Base-by-base conservation (phyloP, 345 rosid species). In the Gossypium arboreum region DNA sequence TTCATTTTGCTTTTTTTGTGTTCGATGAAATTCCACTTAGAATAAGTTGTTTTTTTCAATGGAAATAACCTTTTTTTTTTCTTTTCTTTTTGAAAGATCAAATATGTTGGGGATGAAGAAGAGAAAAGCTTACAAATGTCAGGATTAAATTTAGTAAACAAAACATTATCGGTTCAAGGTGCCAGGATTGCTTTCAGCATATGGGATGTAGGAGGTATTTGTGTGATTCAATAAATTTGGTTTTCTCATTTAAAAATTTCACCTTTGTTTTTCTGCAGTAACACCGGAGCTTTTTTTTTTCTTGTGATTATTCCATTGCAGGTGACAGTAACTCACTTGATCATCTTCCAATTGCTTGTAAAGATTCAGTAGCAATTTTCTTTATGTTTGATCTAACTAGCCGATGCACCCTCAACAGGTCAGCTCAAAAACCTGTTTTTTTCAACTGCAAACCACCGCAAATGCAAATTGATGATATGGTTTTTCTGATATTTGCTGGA, bases 331-430 rank as follows among this genome's bases (percentile, higher is more conserved):
- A 79, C 34, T 90, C 99, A 68, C 79, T 78, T 48, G 90, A 88
- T 83, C 97, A 95, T 78, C 78, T 95, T 57, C 98, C 98, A 1
- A 85, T 93, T 72, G 99, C 99, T 54, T 95, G 99, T 85, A 95
- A 91, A 87, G 97, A 93, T 77, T 84, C 99, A 55, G 99, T 95
- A 29, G 99, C 99, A 71, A 90, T 95, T 71, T 81, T 95, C 79
- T 90, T 88, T 73, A 95, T 95, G 99, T 95, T 95, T 86, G 99
- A 95, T 87, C 93, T 95, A 43, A 95, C 99, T 9, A 95, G 98
- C 75, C 87, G 99, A 29, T 87, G 96, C 79, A 95, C 99, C 76
- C 94, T 95, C 61, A 91, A 90, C 82, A 91, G 94, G 99, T 91
- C 58, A 63, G 58, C 47, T 44, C 13, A 39, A 4, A 73, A 73